Base-by-base conservation (phyloP, 1,139 yeast genomes). In the Candida tetrigidarum region DNA sequence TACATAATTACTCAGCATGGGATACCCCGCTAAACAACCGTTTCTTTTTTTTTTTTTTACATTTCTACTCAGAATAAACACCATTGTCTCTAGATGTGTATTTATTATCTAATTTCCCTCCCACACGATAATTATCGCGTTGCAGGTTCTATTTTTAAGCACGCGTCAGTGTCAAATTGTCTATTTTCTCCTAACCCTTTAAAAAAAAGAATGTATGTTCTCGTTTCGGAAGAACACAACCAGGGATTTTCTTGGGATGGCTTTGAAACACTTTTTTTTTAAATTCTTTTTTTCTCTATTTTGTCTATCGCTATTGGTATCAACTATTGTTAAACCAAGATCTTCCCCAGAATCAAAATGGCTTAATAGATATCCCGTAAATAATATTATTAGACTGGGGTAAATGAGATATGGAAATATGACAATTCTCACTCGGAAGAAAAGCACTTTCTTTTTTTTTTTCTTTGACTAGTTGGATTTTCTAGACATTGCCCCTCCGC, bases 221-320 rank as follows among this genome's bases (percentile, higher is more conserved):
- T 8, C 9, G 15, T 15, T 23, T 25, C 38, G 38, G 38, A 25
- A 19, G 28, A 35, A 35, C 16, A 35, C 38, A 35, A 35, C 29
- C 7, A 3, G 11, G 16, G 6, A 19, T 18, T 32, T 18, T 15
- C 2, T 19, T 16, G 20, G 4, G 20, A 9, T 11, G 28, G 28
- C 4, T 26, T 26, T 28, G 7, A 12, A 28, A 9, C 2, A 15
- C 15, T 29, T 27, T 4, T 23, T 8, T 23, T 4, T 10, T 23
- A 8, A n/a, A 3, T n/a, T 12, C 14, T 15, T 4, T 15, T 32
- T 30, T 9, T 10, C 16, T 32, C 18, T n/a, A 18, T 10, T 18
- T 19, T 18, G 15, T 11, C 10, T 32, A 12, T 18, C 9, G 8
- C 20, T 10, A 16, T 32, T 19, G n/a, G 4, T 15, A 16, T n/a